Percentiles rank a stretch among this genome's conserved stretches.
Evolutionary conservation across 2,329 filamentous ascomycete genomes (phyloP).

Genomic region (Clarireedia homoeocarpa): DNA sequence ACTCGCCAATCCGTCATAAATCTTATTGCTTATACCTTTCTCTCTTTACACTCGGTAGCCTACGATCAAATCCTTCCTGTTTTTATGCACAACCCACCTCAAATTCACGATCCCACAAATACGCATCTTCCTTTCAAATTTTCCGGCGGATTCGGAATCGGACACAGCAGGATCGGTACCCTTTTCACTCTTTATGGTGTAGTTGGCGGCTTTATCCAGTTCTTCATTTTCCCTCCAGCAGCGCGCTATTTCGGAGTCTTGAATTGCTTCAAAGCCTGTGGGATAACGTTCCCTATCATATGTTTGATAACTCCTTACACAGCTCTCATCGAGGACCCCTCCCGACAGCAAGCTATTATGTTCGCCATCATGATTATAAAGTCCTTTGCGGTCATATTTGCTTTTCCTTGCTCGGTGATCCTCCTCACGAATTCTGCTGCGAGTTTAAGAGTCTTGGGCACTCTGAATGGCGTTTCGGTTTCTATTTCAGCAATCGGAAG

Average conservation of each 20-base stretch:
- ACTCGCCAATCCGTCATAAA: constrained; percentile 67
- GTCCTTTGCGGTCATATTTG: constrained; percentile 68
- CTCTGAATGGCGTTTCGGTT: constrained; percentile 85
- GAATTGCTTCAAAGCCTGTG: constrained; percentile 61
- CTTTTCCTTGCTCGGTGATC: constrained; percentile 85
- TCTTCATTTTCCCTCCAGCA: constrained; percentile 74
- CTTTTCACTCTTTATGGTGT: constrained; percentile 81
- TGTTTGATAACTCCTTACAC: constrained; percentile 81
- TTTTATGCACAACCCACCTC: constrained; percentile 69
- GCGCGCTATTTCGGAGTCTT: constrained; percentile 69
- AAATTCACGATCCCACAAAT: constrained; percentile 45
- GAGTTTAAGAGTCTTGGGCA: constrained; percentile 71
- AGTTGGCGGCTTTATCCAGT: constrained; percentile 73
- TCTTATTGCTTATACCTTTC: constrained; percentile 67
- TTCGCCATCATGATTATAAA: constrained; percentile 65
- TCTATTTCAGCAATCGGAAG: constrained; percentile 73
- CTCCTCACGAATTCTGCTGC: constrained; percentile 80
- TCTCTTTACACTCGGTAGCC: constrained; percentile 74
- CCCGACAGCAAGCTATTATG: constrained; percentile 51
- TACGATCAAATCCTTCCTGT: constrained; percentile 86
- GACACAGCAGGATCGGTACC: constrained; percentile 68
- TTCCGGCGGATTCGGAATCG: constrained; percentile 67
- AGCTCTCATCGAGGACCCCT: constrained; percentile 46
- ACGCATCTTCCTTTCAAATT: constrained; percentile 71
- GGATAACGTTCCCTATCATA: constrained; percentile 60